These are phyloP conservation scores for Globisporangium yorkense DNA, from an alignment of 352 stramenopile species.

Conservation along the genomic window DNA sequence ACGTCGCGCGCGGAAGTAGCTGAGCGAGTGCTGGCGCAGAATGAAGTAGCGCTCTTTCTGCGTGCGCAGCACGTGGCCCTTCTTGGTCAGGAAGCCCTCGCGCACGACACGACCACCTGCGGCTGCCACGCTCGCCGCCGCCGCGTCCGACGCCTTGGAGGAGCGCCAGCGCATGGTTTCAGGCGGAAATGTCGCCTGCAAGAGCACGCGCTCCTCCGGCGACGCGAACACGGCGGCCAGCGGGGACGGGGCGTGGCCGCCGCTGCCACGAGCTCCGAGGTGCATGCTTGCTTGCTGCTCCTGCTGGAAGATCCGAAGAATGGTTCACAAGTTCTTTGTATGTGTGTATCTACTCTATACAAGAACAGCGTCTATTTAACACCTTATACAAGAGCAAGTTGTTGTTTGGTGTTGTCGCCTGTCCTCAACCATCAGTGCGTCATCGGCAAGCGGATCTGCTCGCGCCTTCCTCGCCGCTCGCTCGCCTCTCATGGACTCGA, in stretches of 20 bases:
- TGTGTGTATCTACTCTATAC: neutral
- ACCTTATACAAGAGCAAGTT: neutral
- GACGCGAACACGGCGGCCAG: neutral
- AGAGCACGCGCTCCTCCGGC: slow-evolving; percentile 4
- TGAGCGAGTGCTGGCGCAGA: slow-evolving; percentile 31
- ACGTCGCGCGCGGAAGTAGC: slow-evolving; percentile 35
- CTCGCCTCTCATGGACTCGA: slow-evolving; percentile 10
- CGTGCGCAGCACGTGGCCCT: slow-evolving; percentile 46
- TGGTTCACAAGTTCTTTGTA: neutral
- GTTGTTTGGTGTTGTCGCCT: neutral
- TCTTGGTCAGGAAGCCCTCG: slow-evolving; percentile 47
- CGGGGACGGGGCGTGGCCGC: neutral
- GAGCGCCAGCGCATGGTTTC: slow-evolving; percentile 15
- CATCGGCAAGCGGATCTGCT: slow-evolving; percentile 4
- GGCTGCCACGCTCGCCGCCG: neutral
- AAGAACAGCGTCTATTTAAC: neutral
- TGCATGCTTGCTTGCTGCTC: neutral
- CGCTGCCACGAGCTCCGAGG: neutral
- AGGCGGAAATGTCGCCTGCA: slow-evolving; percentile 1
- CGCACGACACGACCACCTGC: slow-evolving; percentile 15
- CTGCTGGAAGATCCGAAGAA: neutral
- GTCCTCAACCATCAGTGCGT: neutral
- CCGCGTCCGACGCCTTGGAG: slow-evolving; percentile 6
- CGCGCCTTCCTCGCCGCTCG: neutral
- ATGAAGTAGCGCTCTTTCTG: slow-evolving; percentile 54